Base-by-base conservation (phyloP, 2,329 filamentous ascomycete species). In the Fusarium penzigii region DNA sequence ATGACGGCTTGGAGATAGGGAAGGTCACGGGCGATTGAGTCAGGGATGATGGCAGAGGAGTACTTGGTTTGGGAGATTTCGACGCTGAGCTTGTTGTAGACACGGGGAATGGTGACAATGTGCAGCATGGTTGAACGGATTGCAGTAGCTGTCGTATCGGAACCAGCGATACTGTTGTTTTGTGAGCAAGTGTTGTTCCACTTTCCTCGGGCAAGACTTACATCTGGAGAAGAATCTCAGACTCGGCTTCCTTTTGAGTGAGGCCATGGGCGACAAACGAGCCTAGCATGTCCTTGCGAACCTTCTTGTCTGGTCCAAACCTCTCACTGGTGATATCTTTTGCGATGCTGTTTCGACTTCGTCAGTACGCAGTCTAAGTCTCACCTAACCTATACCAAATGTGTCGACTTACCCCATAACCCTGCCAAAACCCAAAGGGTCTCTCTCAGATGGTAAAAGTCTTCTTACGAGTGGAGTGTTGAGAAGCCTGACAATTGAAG, bases 121-220 rank as follows among this genome's bases (percentile, higher is more conserved):
- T 80, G 75, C 17, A 84, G 72, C 49, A 85, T 56, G 1, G 76
- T 81, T 38, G 76, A 71, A 3, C 82, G 76, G 10, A 86, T 75
- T 2, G 75, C 75, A 1, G 79, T 81, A 1, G 83, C 80, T 0
- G 81, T 82, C 3, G 80, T 84, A 53, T 85, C 82, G 1, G 80
- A 80, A 5, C 82, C 83, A 5, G 81, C 82, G 6, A 82, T 70
- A 39, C 75, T 75, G 42, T 46, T n/a, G 2, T 42, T 3, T 1
- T n/a, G 55, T 36, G 51, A 45, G 2, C 0, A 5, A 2, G 2
- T 6, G 14, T 1, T 9, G 12, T 6, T 7, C 17, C 14, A 1
- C 6, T 8, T 2, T 2, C 3, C 0, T 0, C 2, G 9, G 17
- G 17, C 0, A 11, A 7, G 2, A 52, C 55, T 56, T 42, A 62